phyloP scores from a whole-genome alignment of 2,329 filamentous ascomycete species.

The Elsinoe ampelina region DNA sequence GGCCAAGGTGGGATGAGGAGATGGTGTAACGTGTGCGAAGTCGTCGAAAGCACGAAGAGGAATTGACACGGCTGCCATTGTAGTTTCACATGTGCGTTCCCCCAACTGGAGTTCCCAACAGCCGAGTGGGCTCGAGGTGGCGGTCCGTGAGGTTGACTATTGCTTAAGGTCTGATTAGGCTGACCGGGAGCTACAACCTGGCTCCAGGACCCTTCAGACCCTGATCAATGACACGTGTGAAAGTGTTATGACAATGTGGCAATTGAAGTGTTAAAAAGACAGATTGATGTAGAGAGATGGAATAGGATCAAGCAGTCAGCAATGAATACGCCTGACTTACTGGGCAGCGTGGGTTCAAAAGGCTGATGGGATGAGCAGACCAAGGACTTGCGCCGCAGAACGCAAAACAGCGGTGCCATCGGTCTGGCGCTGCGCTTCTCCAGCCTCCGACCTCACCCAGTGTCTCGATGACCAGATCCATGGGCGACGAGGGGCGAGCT shows the following conservation, averaged over 20 bases:
- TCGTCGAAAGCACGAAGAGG: not conserved
- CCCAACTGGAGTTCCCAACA: slow-evolving; percentile 1
- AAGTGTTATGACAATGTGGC: not conserved
- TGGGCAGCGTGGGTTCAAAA: slow-evolving; percentile 1
- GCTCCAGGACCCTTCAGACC: not conserved
- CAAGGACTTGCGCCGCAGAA: not conserved
- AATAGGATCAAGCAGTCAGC: not conserved
- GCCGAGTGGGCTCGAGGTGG: not conserved
- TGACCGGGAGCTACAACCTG: slow-evolving; percentile 2
- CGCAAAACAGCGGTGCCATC: not conserved
- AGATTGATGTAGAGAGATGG: not conserved
- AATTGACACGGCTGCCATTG: slow-evolving; percentile 9
- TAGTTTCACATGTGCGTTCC: slow-evolving; percentile 7
- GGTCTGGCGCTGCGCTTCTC: not conserved
- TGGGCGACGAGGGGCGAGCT: slow-evolving; percentile 2
- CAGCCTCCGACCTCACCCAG: slow-evolving; percentile 6
- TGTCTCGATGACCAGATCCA: not conserved
- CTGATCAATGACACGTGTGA: not conserved
- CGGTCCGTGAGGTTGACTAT: not conserved
- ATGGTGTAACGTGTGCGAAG: slow-evolving; percentile 11
- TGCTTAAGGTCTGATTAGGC: slow-evolving; percentile 1
- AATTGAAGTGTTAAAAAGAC: slow-evolving; percentile 6
- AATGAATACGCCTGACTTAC: not conserved
- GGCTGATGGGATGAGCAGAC: slow-evolving; percentile 5
- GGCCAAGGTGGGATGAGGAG: not conserved